A percentile compares a stretch with the other conserved stretches of the same genome.
These are phyloP conservation scores for Trichoderma orchidacearum DNA, from an alignment of 495 filamentous ascomycete genomes.

Conservation along the genomic window DNA sequence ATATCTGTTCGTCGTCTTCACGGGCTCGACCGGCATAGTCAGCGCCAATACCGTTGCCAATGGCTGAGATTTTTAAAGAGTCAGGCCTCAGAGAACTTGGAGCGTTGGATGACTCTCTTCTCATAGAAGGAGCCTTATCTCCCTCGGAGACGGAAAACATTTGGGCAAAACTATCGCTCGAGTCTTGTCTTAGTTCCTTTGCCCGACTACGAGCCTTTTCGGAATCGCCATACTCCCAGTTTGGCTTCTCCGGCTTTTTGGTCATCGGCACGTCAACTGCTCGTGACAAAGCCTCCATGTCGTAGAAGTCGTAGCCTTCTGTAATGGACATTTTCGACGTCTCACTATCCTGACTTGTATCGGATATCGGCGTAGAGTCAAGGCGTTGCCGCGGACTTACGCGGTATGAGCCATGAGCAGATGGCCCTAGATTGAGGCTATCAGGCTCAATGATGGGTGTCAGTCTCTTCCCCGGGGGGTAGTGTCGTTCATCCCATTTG, in stretches of 20 bases:
- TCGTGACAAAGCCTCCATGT: conserved; percentile 29
- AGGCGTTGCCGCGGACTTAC: conserved; percentile 19
- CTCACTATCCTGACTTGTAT: conserved; percentile 24
- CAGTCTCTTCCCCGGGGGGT: conserved; percentile 13
- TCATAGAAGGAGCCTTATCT: conserved; percentile 22
- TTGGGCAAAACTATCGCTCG: conserved; percentile 59
- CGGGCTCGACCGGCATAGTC: conserved; percentile 24
- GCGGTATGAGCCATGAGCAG: conserved; percentile 12
- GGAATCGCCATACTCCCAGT: conserved; percentile 9
- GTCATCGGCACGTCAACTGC: conserved; percentile 25
- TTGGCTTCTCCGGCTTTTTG: conserved; percentile 8
- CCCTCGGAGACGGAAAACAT: conserved; percentile 71
- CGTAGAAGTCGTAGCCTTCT: conserved; percentile 46
- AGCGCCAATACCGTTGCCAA: conserved; percentile 11
- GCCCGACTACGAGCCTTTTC: neutral
- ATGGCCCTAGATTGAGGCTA: conserved; percentile 26
- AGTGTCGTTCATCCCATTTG: conserved; percentile 10
- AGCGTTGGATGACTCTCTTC: neutral
- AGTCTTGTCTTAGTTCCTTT: conserved; percentile 45
- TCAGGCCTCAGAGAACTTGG: neutral
- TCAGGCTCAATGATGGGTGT: conserved; percentile 27
- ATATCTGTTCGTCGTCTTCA: conserved; percentile 15
- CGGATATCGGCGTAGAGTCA: conserved; percentile 30
- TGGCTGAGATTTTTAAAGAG: neutral
- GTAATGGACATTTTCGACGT: conserved; percentile 28